phyloP scores from a whole-genome alignment of 2,329 filamentous ascomycete genomes.

The Fusarium torreyae region DNA sequence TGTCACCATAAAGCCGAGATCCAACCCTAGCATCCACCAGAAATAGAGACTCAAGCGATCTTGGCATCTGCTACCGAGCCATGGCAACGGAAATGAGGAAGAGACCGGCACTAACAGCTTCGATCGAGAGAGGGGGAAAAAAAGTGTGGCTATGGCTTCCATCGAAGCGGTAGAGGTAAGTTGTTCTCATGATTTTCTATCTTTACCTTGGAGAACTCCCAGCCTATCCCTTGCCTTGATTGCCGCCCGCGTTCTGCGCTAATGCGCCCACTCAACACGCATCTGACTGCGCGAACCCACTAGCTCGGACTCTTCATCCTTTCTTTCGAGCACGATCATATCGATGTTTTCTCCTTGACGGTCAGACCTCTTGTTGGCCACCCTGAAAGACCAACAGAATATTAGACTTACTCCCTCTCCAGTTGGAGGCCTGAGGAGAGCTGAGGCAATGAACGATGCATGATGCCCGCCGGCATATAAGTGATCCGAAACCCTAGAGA shows the following conservation, averaged over 20 bases:
- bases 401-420: slow-evolving; percentile 27
- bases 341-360: not conserved
- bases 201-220: slow-evolving; percentile 15
- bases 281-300: slow-evolving; percentile 12
- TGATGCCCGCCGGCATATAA: slow-evolving; percentile 37
- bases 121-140: not conserved
- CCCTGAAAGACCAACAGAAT: slow-evolving; percentile 18
- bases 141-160: slow-evolving; percentile 1
- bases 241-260: slow-evolving; percentile 41
- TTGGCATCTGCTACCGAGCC: slow-evolving; percentile 37
- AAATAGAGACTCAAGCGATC: slow-evolving; percentile 38
- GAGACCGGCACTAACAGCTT: slow-evolving; percentile 21
- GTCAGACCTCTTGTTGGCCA: slow-evolving; percentile 11
- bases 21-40: slow-evolving; percentile 22
- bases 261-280: slow-evolving; percentile 50
- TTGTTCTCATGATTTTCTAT: slow-evolving; percentile 20
- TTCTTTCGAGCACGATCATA: slow-evolving; percentile 1
- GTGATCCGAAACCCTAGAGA: slow-evolving; percentile 42
- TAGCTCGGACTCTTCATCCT: slow-evolving; percentile 28
- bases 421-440: slow-evolving; percentile 21
- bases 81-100: slow-evolving; percentile 19
- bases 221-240: slow-evolving; percentile 40
- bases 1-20: slow-evolving; percentile 42
- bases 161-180: slow-evolving; percentile 5
- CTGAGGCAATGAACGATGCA: slow-evolving; percentile 35